A percentile compares a stretch with the other conserved stretches of the same genome.
Conservation (phyloP, 495 filamentous ascomycete genomes). For the Aspergillus bridgeri region DNA sequence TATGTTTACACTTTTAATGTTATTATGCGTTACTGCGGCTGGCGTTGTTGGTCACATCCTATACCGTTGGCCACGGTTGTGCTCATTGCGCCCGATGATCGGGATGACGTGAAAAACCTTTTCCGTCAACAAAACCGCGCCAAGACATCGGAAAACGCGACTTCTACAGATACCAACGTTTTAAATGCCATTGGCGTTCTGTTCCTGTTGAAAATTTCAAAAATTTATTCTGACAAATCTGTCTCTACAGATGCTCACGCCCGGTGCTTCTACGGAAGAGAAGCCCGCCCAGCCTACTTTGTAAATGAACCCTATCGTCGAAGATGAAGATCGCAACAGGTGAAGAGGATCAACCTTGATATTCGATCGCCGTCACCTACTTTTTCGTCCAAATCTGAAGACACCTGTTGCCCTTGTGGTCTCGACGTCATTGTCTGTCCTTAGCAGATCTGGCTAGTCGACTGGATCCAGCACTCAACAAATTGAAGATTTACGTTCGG, state of each 20-base stretch:
- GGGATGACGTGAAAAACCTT: constrained; percentile 13
- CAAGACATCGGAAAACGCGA: not conserved
- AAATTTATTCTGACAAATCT: constrained; percentile 12
- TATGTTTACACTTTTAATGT: constrained; percentile 32
- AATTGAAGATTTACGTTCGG: not conserved
- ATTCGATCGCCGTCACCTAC: constrained; percentile 5
- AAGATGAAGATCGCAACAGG: constrained; percentile 22
- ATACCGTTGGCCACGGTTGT: not conserved
- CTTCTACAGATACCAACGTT: not conserved
- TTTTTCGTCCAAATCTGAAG: constrained; percentile 8
- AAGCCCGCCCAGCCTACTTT: constrained; percentile 38
- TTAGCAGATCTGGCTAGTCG: constrained; percentile 7
- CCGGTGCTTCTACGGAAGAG: constrained; percentile 36
- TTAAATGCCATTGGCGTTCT: not conserved
- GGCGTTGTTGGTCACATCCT: not conserved
- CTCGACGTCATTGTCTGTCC: constrained; percentile 11
- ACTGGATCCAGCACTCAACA: not conserved
- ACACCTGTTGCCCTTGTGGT: constrained; percentile 7
- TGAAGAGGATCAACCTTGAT: constrained; percentile 13
- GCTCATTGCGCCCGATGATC: not conserved
- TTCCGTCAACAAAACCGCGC: not conserved
- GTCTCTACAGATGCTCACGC: constrained; percentile 44
- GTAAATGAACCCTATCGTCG: constrained; percentile 32
- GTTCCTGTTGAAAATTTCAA: not conserved
- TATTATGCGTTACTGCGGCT: constrained; percentile 2